These are phyloP conservation scores for Cicer pinnatifidum DNA, from an alignment of 306 rosid species.

Conservation along the genomic window DNA sequence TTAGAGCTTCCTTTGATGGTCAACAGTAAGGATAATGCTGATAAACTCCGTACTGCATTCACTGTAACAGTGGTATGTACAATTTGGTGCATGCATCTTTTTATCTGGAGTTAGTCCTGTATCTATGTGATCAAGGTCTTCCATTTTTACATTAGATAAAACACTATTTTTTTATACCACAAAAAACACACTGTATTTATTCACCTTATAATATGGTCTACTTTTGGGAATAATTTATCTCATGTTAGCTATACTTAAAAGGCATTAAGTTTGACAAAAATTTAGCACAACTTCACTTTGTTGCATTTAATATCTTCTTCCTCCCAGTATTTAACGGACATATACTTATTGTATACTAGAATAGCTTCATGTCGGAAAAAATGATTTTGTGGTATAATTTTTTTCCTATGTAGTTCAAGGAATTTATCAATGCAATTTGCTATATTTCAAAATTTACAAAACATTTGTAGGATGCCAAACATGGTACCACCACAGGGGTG, in stretches of 20 bases:
- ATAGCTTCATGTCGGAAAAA: not conserved
- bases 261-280: conserved; percentile 37
- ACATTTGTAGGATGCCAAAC: conserved; percentile 70
- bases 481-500: conserved; percentile 92
- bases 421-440: conserved; percentile 6
- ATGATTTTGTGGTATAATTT: not conserved
- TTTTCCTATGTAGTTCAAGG: conserved; percentile 8
- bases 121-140: conserved; percentile 48
- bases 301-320: not conserved
- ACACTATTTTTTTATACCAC: too few relatives aligned
- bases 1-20: conserved; percentile 84
- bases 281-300: conserved; percentile 4
- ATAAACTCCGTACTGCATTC: conserved; percentile 80
- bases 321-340: conserved; percentile 1
- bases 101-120: conserved; percentile 39
- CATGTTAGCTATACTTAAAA: conserved; percentile 18
- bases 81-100: conserved; percentile 31
- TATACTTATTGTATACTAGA: conserved; percentile 7
- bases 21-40: conserved; percentile 66
- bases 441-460: conserved; percentile 29
- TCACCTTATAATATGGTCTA: conserved; percentile 8
- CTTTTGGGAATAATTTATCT: conserved; percentile 23
- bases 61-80: conserved; percentile 86
- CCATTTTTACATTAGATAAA: conserved; percentile 37
- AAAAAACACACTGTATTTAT: not conserved